Conservation (phyloP, 1,284 basidiomycete genomes). For the Cystodermella granulosa region DNA sequence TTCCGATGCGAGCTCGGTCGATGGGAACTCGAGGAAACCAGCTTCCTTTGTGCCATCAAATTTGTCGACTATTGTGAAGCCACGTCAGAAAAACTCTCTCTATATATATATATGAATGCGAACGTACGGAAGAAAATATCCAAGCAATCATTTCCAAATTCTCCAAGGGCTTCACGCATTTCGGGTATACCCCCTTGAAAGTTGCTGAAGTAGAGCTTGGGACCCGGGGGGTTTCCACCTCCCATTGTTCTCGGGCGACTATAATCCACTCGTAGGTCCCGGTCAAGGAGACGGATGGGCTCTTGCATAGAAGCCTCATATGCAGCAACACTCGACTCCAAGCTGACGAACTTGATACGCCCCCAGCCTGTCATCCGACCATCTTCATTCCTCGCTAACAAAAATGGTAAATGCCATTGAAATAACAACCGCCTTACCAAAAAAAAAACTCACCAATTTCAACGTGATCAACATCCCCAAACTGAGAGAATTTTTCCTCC, state of each 20-base stretch:
- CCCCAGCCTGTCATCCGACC: constrained; percentile 41
- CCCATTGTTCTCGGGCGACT: constrained; percentile 16
- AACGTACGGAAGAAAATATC: no score
- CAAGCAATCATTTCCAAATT: no score
- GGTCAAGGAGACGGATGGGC: constrained; percentile 44
- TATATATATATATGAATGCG: no score
- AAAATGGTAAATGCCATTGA: constrained; percentile 6
- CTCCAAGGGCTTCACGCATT: constrained; percentile 23
- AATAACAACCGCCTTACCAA: constrained; percentile 9
- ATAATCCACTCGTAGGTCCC: constrained; percentile 42
- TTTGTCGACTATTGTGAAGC: no score
- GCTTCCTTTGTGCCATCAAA: constrained; percentile 24
- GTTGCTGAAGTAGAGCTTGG: constrained; percentile 40
- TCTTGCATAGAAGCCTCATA: constrained; percentile 35
- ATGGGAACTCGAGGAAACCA: constrained; percentile 42
- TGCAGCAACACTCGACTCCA: constrained; percentile 36
- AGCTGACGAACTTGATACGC: constrained; percentile 41
- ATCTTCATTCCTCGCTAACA: constrained; percentile 26
- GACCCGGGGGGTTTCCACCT: constrained; percentile 23
- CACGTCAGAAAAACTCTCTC: no score
- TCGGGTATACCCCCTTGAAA: constrained; percentile 30
- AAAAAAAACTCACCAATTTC: constrained; percentile 40
- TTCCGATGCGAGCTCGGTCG: constrained; percentile 30
- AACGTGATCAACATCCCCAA: constrained; percentile 35
- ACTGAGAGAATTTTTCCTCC: constrained; percentile 32